Base-by-base conservation (phyloP, 2,329 filamentous ascomycete species). In the Paraconiothyrium brasiliense region DNA sequence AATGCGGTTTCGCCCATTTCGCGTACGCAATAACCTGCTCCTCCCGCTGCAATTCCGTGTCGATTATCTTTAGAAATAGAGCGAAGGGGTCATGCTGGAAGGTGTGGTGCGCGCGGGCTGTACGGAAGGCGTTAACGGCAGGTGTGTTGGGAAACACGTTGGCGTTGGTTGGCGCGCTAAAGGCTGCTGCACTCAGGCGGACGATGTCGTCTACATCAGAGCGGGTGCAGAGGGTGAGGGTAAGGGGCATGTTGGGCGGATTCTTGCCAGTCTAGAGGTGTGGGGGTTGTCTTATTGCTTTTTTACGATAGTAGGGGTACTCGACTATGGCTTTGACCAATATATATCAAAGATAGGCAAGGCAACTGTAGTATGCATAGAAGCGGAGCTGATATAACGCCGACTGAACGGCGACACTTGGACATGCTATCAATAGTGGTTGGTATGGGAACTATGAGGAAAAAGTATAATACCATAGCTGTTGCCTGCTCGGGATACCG, bases 81-180 rank as follows among this genome's bases (percentile, higher is more conserved):
- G 32, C 14, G 14, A 35, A 50, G 16, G 48, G 48, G n/a, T 50
- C 48, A 6, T 20, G 4, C 6, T n/a, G 11, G 30, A 50, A 22
- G 16, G 22, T 50, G 30, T 50, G 48, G 2, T 4, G 3, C 5
- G 30, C 30, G 16, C 48, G 48, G 30, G n/a, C 20, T 3, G 16
- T 35, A 30, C 48, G 48, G 14, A 50, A 50, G 4, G 48, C 48
- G n/a, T 50, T 35, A 2, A 50, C 48, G 30, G 27, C 14, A 6
- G 48, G 48, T 1, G 48, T 50, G 48, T 50, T 30, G 4, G 30
- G 48, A 30, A 50, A 50, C 16, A 50, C 48, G n/a, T 50, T 50
- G 30, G n/a, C 20, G 13, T 30, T 30, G 3, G 48, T 34, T 7
- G 27, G 48, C 3, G 27, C 27, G 30, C 48, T 35, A 16, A 50